Percentiles rank a stretch among this genome's conserved stretches.
These are phyloP conservation scores for Mycena citricolor DNA, from an alignment of 1,284 basidiomycete genomes.

Conservation along the genomic window DNA sequence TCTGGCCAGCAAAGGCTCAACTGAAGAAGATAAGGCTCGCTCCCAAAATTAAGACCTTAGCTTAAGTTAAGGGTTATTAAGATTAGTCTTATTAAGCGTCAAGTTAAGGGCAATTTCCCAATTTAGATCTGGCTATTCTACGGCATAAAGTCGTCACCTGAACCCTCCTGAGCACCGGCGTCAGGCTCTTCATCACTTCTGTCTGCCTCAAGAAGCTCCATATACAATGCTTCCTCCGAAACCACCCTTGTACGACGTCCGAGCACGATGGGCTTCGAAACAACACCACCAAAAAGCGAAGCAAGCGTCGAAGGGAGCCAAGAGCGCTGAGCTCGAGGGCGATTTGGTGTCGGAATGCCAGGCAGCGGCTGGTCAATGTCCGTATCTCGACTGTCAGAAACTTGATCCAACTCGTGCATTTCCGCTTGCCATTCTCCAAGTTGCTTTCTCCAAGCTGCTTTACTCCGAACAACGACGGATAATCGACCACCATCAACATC, in stretches of 20 bases:
- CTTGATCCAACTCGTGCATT: constrained; percentile 1
- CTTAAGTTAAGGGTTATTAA: background rate
- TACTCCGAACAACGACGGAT: constrained; percentile 3
- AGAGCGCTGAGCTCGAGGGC: background rate
- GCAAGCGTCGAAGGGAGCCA: constrained; percentile 4
- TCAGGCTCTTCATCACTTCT: background rate
- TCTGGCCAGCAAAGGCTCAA: no score
- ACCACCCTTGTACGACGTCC: no score
- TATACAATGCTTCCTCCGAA: background rate
- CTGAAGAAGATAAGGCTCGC: no score
- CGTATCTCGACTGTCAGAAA: constrained; percentile 5
- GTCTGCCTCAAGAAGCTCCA: constrained; percentile 1
- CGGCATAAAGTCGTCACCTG: background rate
- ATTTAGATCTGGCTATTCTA: background rate
- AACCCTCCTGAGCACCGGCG: background rate
- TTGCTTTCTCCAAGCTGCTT: constrained; percentile 9
- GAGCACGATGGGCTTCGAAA: background rate
- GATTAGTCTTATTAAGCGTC: background rate
- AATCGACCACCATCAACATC: constrained; percentile 1
- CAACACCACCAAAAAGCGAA: constrained; percentile 1
- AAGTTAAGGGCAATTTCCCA: background rate
- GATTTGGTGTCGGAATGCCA: background rate
- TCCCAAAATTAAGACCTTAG: no score
- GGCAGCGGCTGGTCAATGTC: constrained; percentile 5
- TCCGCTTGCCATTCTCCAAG: constrained; percentile 11